phyloP scores from a whole-genome alignment of 805 yeast genomes.

The Myxozyma mucilagina region DNA sequence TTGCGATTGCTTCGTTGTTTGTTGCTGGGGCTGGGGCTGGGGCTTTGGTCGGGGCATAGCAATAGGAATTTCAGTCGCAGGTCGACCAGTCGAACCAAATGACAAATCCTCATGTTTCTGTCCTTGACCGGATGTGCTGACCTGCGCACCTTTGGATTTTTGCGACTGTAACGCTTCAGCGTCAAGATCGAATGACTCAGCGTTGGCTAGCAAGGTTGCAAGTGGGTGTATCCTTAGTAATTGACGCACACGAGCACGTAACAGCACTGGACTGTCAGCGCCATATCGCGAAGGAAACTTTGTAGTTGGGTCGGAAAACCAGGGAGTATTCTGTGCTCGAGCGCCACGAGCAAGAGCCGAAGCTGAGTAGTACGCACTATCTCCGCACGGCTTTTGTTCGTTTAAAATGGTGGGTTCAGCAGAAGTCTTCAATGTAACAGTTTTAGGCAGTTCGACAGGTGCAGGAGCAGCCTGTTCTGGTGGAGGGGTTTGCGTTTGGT shows the following conservation, averaged over 20 bases:
- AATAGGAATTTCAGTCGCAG: background rate
- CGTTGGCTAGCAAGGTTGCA: background rate
- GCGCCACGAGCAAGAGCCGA: background rate
- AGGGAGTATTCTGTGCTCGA: conserved; percentile 6
- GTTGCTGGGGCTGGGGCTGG: background rate
- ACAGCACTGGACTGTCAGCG: background rate
- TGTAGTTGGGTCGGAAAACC: conserved; percentile 18
- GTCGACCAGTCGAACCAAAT: conserved; percentile 3
- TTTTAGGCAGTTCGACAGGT: too few species aligned
- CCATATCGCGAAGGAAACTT: conserved; percentile 18
- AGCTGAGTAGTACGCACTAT: background rate
- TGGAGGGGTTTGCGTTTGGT: too few species aligned
- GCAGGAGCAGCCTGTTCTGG: too few species aligned
- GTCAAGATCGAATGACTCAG: background rate
- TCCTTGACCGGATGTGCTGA: background rate
- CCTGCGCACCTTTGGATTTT: background rate
- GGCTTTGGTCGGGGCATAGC: background rate
- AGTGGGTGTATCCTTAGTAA: background rate
- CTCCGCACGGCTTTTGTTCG: background rate
- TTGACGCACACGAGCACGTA: conserved; percentile 18
- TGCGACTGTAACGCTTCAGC: background rate
- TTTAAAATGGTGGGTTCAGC: too few species aligned
- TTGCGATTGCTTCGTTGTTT: background rate
- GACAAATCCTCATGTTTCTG: background rate
- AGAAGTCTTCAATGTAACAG: too few species aligned